Conservation (phyloP, 108 stramenopile species). For the Mediolabrus comicus region DNA sequence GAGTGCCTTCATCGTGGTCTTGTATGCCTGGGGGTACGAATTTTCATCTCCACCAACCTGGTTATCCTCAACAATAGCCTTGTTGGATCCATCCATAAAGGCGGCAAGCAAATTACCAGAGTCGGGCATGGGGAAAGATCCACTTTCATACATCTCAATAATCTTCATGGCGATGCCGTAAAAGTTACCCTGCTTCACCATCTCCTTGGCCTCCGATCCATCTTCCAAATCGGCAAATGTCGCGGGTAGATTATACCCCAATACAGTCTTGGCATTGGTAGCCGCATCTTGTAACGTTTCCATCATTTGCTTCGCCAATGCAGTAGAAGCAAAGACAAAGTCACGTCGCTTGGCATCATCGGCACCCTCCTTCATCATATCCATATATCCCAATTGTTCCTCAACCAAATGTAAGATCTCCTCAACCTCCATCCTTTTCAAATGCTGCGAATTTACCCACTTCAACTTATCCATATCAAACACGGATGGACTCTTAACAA, state of each 20-base stretch:
- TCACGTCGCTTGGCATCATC: slow-evolving; percentile 36
- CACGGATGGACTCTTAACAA: slow-evolving; percentile 92
- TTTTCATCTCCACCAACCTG: slow-evolving; percentile 64
- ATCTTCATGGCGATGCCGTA: slow-evolving; percentile 60
- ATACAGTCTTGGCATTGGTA: slow-evolving; percentile 72
- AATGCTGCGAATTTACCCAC: slow-evolving; percentile 95
- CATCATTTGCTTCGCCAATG: slow-evolving; percentile 88
- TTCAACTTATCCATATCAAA: slow-evolving; percentile 96
- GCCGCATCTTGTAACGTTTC: slow-evolving; percentile 90
- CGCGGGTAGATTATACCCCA: slow-evolving; percentile 77
- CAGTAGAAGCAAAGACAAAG: slow-evolving; percentile 76
- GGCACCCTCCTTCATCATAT: slow-evolving; percentile 56
- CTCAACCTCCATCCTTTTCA: slow-evolving; percentile 71
- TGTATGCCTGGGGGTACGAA: slow-evolving; percentile 63
- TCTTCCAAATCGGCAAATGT: slow-evolving; percentile 66
- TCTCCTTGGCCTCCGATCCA: slow-evolving; percentile 64
- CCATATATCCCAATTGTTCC: slow-evolving; percentile 66
- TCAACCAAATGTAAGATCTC: slow-evolving; percentile 67
- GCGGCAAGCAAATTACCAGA: slow-evolving; percentile 53
- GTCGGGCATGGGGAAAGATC: slow-evolving; percentile 65
- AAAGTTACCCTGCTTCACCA: slow-evolving; percentile 84
- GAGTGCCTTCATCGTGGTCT: slow-evolving; percentile 80
- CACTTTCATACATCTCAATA: slow-evolving; percentile 51
- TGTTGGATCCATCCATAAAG: slow-evolving; percentile 70
- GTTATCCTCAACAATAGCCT: slow-evolving; percentile 70